A percentile compares a stretch with the other conserved stretches of the same genome.
Conservation (phyloP, 805 yeast species). For the Teunomyces tritomae region DNA sequence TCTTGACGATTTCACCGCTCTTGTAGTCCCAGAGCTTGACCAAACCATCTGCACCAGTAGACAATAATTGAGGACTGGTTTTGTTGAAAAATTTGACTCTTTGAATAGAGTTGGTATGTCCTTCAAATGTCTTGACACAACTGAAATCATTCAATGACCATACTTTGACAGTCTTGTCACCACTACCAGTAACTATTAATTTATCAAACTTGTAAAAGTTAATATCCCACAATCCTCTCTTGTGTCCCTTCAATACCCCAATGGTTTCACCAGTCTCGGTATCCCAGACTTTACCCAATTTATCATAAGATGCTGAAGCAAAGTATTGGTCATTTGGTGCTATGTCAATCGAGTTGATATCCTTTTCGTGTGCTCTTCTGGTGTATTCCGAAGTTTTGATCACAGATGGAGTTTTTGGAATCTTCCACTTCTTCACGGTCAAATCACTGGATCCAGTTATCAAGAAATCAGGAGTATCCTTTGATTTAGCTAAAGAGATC, state of each 20-base stretch:
- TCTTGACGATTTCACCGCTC: constrained; percentile 71
- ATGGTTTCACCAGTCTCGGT: constrained; percentile 79
- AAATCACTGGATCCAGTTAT: constrained; percentile 84
- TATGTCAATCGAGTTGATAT: constrained; percentile 83
- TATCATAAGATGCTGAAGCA: constrained; percentile 94
- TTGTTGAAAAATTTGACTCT: constrained; percentile 68
- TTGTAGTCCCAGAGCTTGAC: constrained; percentile 85
- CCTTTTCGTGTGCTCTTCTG: constrained; percentile 94
- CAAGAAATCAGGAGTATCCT: constrained; percentile 58
- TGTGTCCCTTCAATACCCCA: constrained; percentile 85
- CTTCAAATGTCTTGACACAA: constrained; percentile 83
- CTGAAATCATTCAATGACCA: constrained; percentile 83
- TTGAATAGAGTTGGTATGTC: constrained; percentile 91
- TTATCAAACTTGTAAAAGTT: constrained; percentile 79
- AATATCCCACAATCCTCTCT: constrained; percentile 92
- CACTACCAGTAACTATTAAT: constrained; percentile 77
- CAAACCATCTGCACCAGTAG: constrained; percentile 93
- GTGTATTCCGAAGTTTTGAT: constrained; percentile 78
- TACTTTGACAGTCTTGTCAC: constrained; percentile 84
- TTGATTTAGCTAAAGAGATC: constrained; percentile 65
- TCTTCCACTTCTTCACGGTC: constrained; percentile 82
- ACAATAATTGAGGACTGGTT: constrained; percentile 61
- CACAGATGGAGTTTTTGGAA: constrained; percentile 44
- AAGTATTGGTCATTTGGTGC: constrained; percentile 87
- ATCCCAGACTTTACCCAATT: constrained; percentile 88